phyloP scores from a whole-genome alignment of 1,284 basidiomycete genomes.

The Boletellus deceptivus region DNA sequence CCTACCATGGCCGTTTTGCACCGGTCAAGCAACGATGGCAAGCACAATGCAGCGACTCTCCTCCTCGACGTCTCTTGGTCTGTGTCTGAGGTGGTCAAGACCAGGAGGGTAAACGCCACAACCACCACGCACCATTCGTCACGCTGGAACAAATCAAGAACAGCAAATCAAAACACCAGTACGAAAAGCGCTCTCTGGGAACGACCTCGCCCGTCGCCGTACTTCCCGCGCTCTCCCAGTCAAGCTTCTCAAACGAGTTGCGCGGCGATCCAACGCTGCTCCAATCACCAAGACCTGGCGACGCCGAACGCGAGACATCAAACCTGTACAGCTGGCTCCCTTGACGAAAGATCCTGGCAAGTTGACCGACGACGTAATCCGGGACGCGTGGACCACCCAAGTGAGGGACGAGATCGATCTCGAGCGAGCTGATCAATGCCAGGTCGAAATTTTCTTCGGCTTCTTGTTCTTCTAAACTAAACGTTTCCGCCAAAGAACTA shows the following conservation, averaged over 20 bases:
- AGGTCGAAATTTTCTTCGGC: slow-evolving; percentile 89
- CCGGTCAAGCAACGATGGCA: slow-evolving; percentile 72
- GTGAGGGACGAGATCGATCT: slow-evolving; percentile 76
- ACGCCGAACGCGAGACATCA: slow-evolving; percentile 12
- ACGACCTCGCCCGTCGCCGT: slow-evolving; percentile 57
- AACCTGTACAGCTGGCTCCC: slow-evolving; percentile 71
- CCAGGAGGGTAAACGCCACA: background rate
- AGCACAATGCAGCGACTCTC: slow-evolving; percentile 66
- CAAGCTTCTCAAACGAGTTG: slow-evolving; percentile 37
- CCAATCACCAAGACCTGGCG: slow-evolving; percentile 13
- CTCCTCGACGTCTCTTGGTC: slow-evolving; percentile 58
- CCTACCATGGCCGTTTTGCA: slow-evolving; percentile 66
- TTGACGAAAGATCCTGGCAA: slow-evolving; percentile 73
- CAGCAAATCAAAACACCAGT: slow-evolving; percentile 92
- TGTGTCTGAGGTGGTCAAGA: slow-evolving; percentile 25
- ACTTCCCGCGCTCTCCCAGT: slow-evolving; percentile 51
- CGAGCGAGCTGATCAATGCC: slow-evolving; percentile 73
- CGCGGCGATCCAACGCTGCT: slow-evolving; percentile 6
- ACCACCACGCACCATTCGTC: slow-evolving; percentile 47
- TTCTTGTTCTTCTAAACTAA: slow-evolving; percentile 65
- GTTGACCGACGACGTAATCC: slow-evolving; percentile 65
- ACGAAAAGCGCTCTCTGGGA: slow-evolving; percentile 82
- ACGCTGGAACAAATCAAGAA: slow-evolving; percentile 74
- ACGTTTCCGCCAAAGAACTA: slow-evolving; percentile 53
- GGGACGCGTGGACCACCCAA: slow-evolving; percentile 71